These are phyloP conservation scores for Nothophytophthora sp. DNA, from an alignment of 352 stramenopile species.

Conservation along the genomic window DNA sequence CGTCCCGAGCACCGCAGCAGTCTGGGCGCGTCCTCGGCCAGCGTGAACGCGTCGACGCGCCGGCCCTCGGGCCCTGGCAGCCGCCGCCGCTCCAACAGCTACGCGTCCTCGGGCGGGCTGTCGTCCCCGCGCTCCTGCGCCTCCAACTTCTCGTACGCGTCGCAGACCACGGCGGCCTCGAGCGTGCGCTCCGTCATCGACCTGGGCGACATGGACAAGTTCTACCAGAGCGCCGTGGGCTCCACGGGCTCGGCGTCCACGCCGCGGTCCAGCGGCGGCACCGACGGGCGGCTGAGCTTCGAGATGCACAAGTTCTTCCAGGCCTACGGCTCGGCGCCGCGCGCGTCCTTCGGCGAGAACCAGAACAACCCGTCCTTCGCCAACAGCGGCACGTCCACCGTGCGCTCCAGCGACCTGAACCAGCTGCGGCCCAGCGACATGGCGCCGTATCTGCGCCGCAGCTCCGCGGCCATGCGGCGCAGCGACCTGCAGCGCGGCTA, in stretches of 20 bases:
- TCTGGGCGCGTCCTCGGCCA: constrained; percentile 11
- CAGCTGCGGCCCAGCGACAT: constrained; percentile 32
- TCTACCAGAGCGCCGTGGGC: constrained; percentile 53
- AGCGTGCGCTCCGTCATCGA: constrained; percentile 70
- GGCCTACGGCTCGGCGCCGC: constrained; percentile 45
- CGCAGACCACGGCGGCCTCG: constrained; percentile 66
- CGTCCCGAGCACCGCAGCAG: constrained; percentile 21
- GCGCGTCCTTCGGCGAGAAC: constrained; percentile 37
- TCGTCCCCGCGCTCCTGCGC: constrained; percentile 69
- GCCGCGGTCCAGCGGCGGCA: constrained; percentile 33
- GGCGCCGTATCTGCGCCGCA: constrained; percentile 32
- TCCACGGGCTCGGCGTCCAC: constrained; percentile 27
- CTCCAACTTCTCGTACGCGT: constrained; percentile 81
- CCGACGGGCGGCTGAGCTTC: constrained; percentile 48
- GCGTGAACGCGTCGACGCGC: constrained; percentile 17
- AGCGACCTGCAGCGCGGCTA: constrained; percentile 10
- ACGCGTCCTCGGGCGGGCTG: constrained; percentile 50
- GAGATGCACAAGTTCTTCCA: constrained; percentile 78
- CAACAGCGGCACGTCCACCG: constrained; percentile 44
- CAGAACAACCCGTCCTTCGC: too few species aligned
- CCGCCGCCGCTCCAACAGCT: constrained; percentile 59
- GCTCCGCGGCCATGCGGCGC: constrained; percentile 29
- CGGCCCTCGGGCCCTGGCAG: constrained; percentile 22
- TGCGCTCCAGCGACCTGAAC: constrained; percentile 57
- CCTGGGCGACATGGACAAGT: constrained; percentile 80